A percentile compares a stretch with the other conserved stretches of the same genome.
These are phyloP conservation scores for Arthrobotrys pseudoclavata DNA, from an alignment of 2,329 filamentous ascomycete genomes.

Conservation along the genomic window DNA sequence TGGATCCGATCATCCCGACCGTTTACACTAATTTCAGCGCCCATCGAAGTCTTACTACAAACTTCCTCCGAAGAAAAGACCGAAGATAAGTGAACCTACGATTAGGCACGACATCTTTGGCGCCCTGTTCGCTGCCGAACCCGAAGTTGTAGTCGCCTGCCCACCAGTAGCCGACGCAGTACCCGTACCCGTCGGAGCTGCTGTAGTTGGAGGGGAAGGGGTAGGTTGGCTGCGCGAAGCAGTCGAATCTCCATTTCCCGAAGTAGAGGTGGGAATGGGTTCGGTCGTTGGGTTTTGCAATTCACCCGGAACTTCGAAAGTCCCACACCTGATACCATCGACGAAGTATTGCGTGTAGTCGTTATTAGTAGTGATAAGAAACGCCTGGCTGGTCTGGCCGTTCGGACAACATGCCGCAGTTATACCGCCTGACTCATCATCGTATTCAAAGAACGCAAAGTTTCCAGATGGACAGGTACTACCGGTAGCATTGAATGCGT, in stretches of 20 bases:
- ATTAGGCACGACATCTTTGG: slow-evolving; percentile 5
- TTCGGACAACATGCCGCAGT: slow-evolving; percentile 10
- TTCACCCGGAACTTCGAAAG: slow-evolving; percentile 10
- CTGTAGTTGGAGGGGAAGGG: not conserved
- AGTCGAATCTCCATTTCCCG: not conserved
- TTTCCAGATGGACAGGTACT: slow-evolving; percentile 8
- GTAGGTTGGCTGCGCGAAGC: not conserved
- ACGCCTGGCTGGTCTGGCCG: slow-evolving; percentile 14
- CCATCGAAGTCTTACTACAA: not conserved
- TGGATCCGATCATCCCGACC: not conserved
- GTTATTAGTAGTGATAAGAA: not conserved
- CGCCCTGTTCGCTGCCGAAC: not conserved
- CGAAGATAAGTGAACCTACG: not conserved
- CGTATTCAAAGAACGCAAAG: slow-evolving; percentile 3
- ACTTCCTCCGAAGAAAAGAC: slow-evolving; percentile 11
- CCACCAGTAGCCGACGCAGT: slow-evolving; percentile 4
- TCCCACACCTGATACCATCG: slow-evolving; percentile 5
- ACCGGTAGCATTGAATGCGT: slow-evolving; percentile 14
- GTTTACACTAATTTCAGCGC: too few relatives aligned
- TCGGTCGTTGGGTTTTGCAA: not conserved
- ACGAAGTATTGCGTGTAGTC: not conserved
- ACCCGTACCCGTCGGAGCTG: not conserved
- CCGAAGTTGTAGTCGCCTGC: not conserved
- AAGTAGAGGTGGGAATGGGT: not conserved
- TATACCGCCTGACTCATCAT: too few relatives aligned